Evolutionary conservation across 305 asterid genomes (phyloP), one percentile per base, ranked within the genome.

Genomic region (Caryopteris hybrid): DNA sequence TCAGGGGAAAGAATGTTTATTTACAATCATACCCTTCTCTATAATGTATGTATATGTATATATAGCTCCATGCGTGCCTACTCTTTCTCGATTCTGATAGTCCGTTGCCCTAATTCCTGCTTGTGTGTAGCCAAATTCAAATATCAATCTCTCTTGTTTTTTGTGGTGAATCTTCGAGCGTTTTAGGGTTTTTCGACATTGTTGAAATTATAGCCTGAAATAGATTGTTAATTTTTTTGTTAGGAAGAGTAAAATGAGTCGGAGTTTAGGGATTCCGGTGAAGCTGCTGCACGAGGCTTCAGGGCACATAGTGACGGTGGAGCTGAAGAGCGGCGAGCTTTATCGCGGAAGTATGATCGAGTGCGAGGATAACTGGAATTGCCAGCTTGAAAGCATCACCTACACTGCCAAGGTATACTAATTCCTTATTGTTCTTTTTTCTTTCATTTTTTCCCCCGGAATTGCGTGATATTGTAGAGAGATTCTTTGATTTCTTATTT

Each of bases 231-330:
- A 0, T 13, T 21, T 3, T 3, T 43, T 33, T 6, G 29, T 29
- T 2, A 34, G 54, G 29, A 5, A 21, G 47, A 23, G 34, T 14
- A 16, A 36, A 7, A 86, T 92, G 98, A 89, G 95, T 77, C 90
- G 96, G 72, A 88, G 96, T 84, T 83, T 89, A 62, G 96, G 96
- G 18, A 88, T 92, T 66, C 96, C 96, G 73, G 96, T 92, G 85
- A 92, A 92, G 92, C 88, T 92, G 72, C 87, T 92, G 52, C 96
- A 92, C 80, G 98, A 92, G 78, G 96, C 96, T 70, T 83, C 96
- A 20, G 98, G 96, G 9, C 96, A 92, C 76, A 67, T 89, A 7
- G 98, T 92, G 46, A 87, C 95, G 22, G 96, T 89, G 42, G 96
- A 92, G 79, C 81, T 89, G 65, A 92, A 87, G 78, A 92, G 95